These are phyloP conservation scores for Claviceps sp. DNA, from an alignment of 2,329 filamentous ascomycete species.

Conservation along the genomic window DNA sequence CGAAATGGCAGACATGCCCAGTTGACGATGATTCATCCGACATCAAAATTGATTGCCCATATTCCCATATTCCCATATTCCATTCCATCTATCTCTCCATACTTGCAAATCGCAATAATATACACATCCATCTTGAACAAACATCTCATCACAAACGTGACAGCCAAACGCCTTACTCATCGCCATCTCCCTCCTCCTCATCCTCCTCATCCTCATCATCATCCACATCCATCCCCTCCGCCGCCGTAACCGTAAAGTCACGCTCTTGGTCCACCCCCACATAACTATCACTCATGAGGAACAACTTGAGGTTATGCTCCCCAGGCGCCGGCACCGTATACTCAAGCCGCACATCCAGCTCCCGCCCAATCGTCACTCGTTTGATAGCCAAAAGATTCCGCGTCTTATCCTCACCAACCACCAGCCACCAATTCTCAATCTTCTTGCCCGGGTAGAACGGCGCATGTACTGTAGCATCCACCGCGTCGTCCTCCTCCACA, in stretches of 20 bases:
- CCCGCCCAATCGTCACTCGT: conserved; percentile 72
- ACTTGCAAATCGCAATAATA: background rate
- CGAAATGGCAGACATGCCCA: no score
- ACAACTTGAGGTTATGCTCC: conserved; percentile 77
- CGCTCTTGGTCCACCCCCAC: conserved; percentile 94
- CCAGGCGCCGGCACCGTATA: conserved; percentile 78
- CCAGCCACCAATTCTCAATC: conserved; percentile 97
- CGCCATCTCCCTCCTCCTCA: conserved; percentile 55
- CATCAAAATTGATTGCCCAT: background rate
- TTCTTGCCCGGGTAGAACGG: conserved; percentile 89
- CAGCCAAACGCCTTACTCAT: conserved; percentile 12
- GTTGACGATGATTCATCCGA: background rate
- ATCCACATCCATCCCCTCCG: conserved; percentile 91
- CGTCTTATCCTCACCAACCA: conserved; percentile 83
- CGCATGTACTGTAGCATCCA: conserved; percentile 77
- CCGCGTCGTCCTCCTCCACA: conserved; percentile 52
- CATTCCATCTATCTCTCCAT: background rate
- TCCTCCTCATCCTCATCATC: conserved; percentile 48
- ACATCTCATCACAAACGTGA: background rate
- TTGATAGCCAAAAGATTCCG: conserved; percentile 88
- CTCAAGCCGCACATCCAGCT: conserved; percentile 69
- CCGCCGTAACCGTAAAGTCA: conserved; percentile 70
- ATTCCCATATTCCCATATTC: background rate
- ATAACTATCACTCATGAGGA: conserved; percentile 95
- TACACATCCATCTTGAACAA: background rate